phyloP scores from a whole-genome alignment of 2,329 filamentous ascomycete genomes.

The Didymella keratinophila region DNA sequence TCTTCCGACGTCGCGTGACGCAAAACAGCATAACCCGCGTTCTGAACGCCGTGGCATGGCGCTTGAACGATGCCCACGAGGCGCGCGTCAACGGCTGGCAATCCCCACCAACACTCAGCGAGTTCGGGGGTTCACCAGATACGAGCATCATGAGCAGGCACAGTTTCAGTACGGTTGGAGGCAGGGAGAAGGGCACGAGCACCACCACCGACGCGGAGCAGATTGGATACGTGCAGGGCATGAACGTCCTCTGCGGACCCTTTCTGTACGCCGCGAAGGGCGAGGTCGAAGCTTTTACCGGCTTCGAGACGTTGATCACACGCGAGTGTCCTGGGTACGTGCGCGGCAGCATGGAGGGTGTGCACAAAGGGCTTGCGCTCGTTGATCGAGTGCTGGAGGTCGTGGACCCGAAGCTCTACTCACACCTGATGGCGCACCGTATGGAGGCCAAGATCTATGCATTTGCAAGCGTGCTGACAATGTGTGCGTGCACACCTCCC shows the following conservation, averaged over 20 bases:
- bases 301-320: conserved; percentile 88
- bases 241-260: conserved; percentile 96
- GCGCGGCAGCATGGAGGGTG: conserved; percentile 94
- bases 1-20: conserved; percentile 93
- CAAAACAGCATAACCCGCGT: conserved; percentile 94
- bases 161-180: conserved; percentile 33
- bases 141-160: conserved; percentile 46
- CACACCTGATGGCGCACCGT: conserved; percentile 83
- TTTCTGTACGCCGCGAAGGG: conserved; percentile 94
- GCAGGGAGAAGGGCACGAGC: conserved; percentile 37
- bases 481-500: conserved; percentile 95
- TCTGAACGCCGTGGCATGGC: conserved; percentile 95
- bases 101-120: conserved; percentile 58
- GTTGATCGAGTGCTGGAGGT: conserved; percentile 93
- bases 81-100: conserved; percentile 62
- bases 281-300: conserved; percentile 92
- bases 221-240: conserved; percentile 95
- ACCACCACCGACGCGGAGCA: conserved; percentile 64
- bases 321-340: conserved; percentile 93
- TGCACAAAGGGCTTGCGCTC: conserved; percentile 87
- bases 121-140: conserved; percentile 60
- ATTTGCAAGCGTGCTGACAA: conserved; percentile 91
- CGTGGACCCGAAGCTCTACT: conserved; percentile 86
- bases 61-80: conserved; percentile 79
- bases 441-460: conserved; percentile 95